These are phyloP conservation scores for Hanseniaspora jakobsenii DNA, from an alignment of 805 yeast genomes.

Conservation along the genomic window DNA sequence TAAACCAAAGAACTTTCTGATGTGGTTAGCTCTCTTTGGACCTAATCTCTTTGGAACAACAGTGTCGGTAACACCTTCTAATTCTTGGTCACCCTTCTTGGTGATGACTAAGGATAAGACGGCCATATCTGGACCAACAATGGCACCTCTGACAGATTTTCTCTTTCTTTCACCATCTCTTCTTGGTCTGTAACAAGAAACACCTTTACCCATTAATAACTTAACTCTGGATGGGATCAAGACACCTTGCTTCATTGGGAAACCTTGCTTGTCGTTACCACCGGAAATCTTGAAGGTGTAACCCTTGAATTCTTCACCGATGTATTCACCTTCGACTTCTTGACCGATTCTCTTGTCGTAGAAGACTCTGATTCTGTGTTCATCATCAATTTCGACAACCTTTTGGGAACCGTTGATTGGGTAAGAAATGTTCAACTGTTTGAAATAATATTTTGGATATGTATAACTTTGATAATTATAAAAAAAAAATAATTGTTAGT, in stretches of 20 bases:
- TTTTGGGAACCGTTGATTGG: conserved; percentile 99
- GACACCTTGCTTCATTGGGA: conserved; percentile 99
- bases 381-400: conserved; percentile 95
- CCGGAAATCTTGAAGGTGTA: conserved; percentile 97
- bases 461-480: not conserved
- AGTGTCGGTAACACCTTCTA: conserved; percentile 89
- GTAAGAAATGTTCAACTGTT: conserved; percentile 94
- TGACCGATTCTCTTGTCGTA: conserved; percentile 99
- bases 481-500: conserved; percentile 5
- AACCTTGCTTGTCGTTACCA: conserved; percentile 99
- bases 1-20: conserved; percentile 97
- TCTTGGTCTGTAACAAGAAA: conserved; percentile 99
- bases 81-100: conserved; percentile 95
- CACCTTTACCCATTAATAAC: conserved; percentile 83
- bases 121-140: conserved; percentile 93
- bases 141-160: conserved; percentile 99
- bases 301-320: conserved; percentile 99
- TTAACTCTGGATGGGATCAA: conserved; percentile 99
- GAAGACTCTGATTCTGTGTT: conserved; percentile 95
- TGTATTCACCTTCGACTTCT: conserved; percentile 97
- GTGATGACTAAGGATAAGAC: conserved; percentile 85
- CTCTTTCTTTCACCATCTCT: conserved; percentile 99
- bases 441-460: not conserved
- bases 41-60: conserved; percentile 98
- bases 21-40: conserved; percentile 99